A percentile compares a stretch with the other conserved stretches of the same genome.
phyloP scores from a whole-genome alignment of 331 rosid genomes.

The Cydonia oblonga region DNA sequence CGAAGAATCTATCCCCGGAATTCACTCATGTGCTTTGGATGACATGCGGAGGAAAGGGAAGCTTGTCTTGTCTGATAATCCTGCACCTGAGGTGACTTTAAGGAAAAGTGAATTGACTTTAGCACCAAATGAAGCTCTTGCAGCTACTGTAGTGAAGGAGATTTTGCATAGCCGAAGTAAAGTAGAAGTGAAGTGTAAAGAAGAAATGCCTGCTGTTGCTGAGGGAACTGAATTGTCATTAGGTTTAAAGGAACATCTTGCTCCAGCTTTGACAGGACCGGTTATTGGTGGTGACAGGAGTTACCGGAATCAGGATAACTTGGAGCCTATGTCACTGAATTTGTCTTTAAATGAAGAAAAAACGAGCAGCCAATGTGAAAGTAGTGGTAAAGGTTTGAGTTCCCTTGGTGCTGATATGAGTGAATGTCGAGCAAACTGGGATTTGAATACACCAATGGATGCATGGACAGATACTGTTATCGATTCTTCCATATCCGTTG shows the following conservation, averaged over 20 bases:
- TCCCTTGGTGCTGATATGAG: constrained; percentile 14
- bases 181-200: constrained; percentile 24
- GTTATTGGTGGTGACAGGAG: constrained; percentile 12
- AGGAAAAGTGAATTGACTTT: constrained; percentile 33
- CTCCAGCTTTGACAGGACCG: constrained; percentile 24
- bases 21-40: constrained; percentile 23
- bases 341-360: constrained; percentile 47
- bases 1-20: constrained; percentile 27
- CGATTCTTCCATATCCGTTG: constrained; percentile 22
- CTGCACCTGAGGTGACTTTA: constrained; percentile 13
- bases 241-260: constrained; percentile 29
- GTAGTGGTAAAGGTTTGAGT: constrained; percentile 16
- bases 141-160: constrained; percentile 24
- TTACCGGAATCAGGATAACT: constrained; percentile 18
- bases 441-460: constrained; percentile 90
- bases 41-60: constrained; percentile 25
- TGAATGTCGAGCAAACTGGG: constrained; percentile 84
- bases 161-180: constrained; percentile 12
- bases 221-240: constrained; percentile 36
- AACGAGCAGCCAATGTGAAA: constrained; percentile 18
- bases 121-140: constrained; percentile 39
- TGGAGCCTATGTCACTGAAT: constrained; percentile 36
- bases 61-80: constrained; percentile 12
- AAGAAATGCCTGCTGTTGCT: constrained; percentile 22
- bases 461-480: constrained; percentile 62